Evolutionary conservation across 331 rosid genomes (phyloP).

Genomic region (Pyracantha coccinea): DNA sequence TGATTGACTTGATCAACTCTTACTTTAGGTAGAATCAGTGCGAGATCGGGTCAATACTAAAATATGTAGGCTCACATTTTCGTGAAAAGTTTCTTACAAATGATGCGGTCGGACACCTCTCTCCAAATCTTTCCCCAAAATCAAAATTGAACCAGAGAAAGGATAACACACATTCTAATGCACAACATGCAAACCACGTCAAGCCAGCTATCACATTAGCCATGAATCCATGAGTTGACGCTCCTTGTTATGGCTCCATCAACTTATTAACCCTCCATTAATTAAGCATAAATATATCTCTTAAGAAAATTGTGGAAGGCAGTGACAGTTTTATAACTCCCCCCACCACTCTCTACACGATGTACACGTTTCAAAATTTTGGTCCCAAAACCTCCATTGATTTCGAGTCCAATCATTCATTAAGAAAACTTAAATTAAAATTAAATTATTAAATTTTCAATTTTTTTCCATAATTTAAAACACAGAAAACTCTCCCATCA

Average conservation of each 20-base stretch:
- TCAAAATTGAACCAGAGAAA: background rate
- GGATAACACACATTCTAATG: background rate
- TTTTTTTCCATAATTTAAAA: background rate
- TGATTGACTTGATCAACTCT: too few species aligned
- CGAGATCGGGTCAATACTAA: too few species aligned
- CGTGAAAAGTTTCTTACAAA: too few species aligned
- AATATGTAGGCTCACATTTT: too few species aligned
- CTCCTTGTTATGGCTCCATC: background rate
- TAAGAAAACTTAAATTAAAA: background rate
- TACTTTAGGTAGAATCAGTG: too few species aligned
- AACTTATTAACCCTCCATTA: background rate
- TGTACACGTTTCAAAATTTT: background rate
- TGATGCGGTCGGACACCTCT: too few species aligned
- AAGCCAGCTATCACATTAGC: background rate
- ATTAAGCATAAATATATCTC: background rate
- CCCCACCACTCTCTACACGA: background rate
- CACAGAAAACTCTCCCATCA: background rate
- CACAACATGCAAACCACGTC: background rate
- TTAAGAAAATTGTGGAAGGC: background rate
- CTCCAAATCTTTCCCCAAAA: background rate
- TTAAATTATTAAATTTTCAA: background rate
- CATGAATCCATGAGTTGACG: background rate
- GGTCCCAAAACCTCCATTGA: background rate
- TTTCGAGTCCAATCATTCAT: background rate
- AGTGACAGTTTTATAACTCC: constrained; percentile 1